Percentiles rank a stretch among this genome's conserved stretches.
Evolutionary conservation across 179 eudicot genomes (phyloP).

Genomic region (Beta corolliflora): DNA sequence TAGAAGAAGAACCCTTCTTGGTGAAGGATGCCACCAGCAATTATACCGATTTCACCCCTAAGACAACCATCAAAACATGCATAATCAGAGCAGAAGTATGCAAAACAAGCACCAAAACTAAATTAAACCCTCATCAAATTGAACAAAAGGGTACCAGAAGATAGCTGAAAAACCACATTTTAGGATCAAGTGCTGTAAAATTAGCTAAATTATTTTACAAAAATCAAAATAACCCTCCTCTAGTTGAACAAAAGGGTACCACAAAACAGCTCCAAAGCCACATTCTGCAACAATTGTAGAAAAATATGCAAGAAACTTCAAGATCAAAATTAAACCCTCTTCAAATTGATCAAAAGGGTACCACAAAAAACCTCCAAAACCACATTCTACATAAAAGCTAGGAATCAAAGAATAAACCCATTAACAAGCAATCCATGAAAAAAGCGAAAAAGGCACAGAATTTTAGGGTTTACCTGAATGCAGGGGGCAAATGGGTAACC

Average conservation of each 20-base stretch:
- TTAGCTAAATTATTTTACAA: no score
- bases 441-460: conserved; percentile 27
- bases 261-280: no score
- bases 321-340: conserved; percentile 25
- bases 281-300: not conserved
- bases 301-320: not conserved
- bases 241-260: no score
- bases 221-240: no score
- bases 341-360: conserved; percentile 29
- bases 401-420: conserved; percentile 53
- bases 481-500: conserved; percentile 26
- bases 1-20: conserved; percentile 19
- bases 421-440: conserved; percentile 49
- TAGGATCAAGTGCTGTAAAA: not conserved
- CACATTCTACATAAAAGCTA: conserved; percentile 12
- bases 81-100: conserved; percentile 32
- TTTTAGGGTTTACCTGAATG: conserved; percentile 44
- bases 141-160: conserved; percentile 23
- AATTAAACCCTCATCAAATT: conserved; percentile 29
- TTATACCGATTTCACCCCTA: conserved; percentile 36
- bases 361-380: conserved; percentile 10
- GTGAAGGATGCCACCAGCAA: conserved; percentile 31
- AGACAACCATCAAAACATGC: conserved; percentile 29
- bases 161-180: not conserved
- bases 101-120: conserved; percentile 23